Percentiles rank a stretch among this genome's conserved stretches.
These are phyloP conservation scores for Dimocarpus longan DNA, from an alignment of 345 rosid species.

Conservation along the genomic window DNA sequence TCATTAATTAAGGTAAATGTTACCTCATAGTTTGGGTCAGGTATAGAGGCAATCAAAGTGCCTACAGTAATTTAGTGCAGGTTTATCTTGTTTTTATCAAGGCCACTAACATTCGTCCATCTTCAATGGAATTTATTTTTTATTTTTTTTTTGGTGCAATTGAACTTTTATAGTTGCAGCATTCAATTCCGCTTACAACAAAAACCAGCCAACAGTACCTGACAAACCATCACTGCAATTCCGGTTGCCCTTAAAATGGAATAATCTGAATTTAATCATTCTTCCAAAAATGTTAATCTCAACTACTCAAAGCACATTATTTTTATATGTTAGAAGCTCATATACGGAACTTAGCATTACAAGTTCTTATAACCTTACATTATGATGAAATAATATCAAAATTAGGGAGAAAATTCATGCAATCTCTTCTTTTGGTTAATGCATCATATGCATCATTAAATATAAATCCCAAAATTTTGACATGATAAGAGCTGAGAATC, in stretches of 20 bases:
- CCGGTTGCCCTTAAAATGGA: too few relatives aligned
- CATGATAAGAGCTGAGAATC: neutral
- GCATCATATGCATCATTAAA: neutral
- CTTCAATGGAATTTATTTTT: neutral
- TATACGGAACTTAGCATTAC: neutral
- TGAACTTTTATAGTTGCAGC: too few relatives aligned
- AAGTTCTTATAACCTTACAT: neutral
- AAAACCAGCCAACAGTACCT: too few relatives aligned
- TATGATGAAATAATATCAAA: neutral
- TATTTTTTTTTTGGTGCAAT: neutral
- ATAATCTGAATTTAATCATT: too few relatives aligned
- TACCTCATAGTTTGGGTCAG: too few relatives aligned
- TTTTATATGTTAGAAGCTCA: neutral
- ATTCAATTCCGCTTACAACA: too few relatives aligned
- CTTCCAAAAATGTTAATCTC: too few relatives aligned
- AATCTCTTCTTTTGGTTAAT: neutral
- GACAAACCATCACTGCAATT: too few relatives aligned
- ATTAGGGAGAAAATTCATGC: neutral
- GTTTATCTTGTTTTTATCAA: neutral
- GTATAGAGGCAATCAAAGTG: neutral
- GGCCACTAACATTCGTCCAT: neutral
- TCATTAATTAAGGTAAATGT: too few relatives aligned
- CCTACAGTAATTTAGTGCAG: neutral
- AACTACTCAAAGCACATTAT: neutral
- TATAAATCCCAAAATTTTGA: slow-evolving; percentile 1